Percentiles rank a stretch among this genome's conserved stretches.
Evolutionary conservation across 345 rosid species (phyloP).

Genomic region (Microthlaspi erraticum): DNA sequence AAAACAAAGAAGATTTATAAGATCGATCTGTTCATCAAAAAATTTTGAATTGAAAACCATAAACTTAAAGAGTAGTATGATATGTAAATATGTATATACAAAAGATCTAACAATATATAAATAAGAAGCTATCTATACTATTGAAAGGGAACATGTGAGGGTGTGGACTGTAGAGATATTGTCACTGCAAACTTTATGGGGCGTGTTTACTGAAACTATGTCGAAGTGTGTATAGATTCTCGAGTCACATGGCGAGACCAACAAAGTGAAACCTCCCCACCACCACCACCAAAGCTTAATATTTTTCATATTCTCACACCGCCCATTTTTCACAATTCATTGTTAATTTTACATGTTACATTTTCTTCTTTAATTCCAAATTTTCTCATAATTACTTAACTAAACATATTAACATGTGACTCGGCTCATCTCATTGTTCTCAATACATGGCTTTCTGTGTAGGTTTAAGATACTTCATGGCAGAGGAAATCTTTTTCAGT

Average conservation of each 20-base stretch:
- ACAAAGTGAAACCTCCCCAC: conserved; percentile 26
- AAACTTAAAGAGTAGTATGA: background rate
- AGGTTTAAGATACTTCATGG: conserved; percentile 34
- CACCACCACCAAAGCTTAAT: conserved; percentile 16
- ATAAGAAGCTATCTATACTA: too few species aligned
- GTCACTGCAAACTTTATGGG: conserved; percentile 49
- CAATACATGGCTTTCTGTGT: conserved; percentile 31
- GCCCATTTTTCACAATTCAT: conserved; percentile 22
- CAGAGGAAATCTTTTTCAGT: conserved; percentile 35
- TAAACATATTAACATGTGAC: conserved; percentile 29
- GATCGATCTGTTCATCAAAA: background rate
- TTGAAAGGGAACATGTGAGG: conserved; percentile 41
- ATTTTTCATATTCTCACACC: conserved; percentile 3
- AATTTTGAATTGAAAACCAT: background rate
- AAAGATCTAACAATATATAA: background rate
- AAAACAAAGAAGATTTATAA: too few species aligned
- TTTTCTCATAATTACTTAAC: conserved; percentile 18
- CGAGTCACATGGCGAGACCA: conserved; percentile 58
- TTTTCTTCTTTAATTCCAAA: conserved; percentile 13
- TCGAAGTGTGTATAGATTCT: conserved; percentile 50
- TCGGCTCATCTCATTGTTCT: conserved; percentile 11
- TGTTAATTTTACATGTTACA: conserved; percentile 22
- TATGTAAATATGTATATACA: background rate
- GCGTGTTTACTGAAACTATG: conserved; percentile 43
- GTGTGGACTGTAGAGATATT: conserved; percentile 34